These are phyloP conservation scores for Perilla frutescens DNA, from an alignment of 257 asterid genomes.

Conservation along the genomic window DNA sequence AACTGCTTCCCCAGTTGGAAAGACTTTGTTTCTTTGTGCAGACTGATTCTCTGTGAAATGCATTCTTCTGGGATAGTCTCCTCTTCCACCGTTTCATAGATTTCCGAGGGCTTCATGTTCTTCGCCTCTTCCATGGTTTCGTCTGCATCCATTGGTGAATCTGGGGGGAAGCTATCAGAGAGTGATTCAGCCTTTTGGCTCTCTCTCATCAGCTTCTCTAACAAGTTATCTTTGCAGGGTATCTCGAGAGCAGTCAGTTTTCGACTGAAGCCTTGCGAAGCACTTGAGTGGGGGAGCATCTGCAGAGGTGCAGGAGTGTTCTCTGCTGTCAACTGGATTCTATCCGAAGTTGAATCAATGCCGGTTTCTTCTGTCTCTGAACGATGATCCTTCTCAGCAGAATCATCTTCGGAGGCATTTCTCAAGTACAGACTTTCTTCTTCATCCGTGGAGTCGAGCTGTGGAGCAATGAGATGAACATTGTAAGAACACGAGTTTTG, in stretches of 20 bases:
- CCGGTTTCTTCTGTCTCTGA: slow-evolving; percentile 32
- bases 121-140: slow-evolving; percentile 20
- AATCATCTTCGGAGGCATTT: slow-evolving; percentile 49
- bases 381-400: slow-evolving; percentile 19
- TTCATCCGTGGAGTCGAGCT: slow-evolving; percentile 42
- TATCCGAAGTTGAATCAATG: slow-evolving; percentile 16
- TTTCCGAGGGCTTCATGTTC: neutral
- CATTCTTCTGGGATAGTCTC: slow-evolving; percentile 35
- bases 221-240: slow-evolving; percentile 39
- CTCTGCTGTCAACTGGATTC: slow-evolving; percentile 26
- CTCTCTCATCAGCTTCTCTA: slow-evolving; percentile 35
- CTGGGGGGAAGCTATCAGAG: neutral
- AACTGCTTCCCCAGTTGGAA: slow-evolving; percentile 52
- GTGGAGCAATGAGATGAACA: slow-evolving; percentile 19
- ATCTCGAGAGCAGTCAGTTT: slow-evolving; percentile 43
- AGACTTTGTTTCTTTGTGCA: slow-evolving; percentile 44
- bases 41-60: slow-evolving; percentile 43
- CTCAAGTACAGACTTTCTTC: slow-evolving; percentile 44
- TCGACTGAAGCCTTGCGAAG: slow-evolving; percentile 33
- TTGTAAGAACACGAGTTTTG: slow-evolving; percentile 3
- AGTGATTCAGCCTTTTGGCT: slow-evolving; percentile 27
- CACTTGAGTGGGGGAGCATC: slow-evolving; percentile 9
- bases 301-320: neutral
- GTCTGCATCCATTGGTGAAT: slow-evolving; percentile 33
- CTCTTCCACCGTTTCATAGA: neutral